Evolutionary conservation across 768 basidiomycete species (phyloP).

Genomic region (Melanogaster broomeanus): DNA sequence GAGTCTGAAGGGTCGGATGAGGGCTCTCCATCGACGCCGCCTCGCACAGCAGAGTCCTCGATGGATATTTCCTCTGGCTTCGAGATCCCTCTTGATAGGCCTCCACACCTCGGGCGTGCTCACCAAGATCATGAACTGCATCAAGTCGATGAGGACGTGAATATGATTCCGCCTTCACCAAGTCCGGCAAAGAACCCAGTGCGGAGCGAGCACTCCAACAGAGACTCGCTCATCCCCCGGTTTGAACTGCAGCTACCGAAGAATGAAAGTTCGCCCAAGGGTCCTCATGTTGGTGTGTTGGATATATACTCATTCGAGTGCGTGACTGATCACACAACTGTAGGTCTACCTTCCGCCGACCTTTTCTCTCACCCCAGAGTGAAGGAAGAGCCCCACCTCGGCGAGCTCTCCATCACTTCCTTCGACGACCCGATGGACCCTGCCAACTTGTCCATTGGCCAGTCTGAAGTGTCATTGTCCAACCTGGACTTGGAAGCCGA

Average conservation of each 20-base stretch:
- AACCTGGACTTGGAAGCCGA: constrained; percentile 35
- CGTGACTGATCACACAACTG: background rate
- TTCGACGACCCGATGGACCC: constrained; percentile 31
- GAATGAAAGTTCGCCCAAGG: constrained; percentile 24
- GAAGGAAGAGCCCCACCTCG: constrained; percentile 25
- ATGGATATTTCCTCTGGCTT: constrained; percentile 15
- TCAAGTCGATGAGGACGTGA: constrained; percentile 41
- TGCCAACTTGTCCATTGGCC: constrained; percentile 35
- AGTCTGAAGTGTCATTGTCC: constrained; percentile 37
- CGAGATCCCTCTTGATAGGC: constrained; percentile 34
- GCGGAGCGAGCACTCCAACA: constrained; percentile 17
- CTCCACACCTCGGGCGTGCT: constrained; percentile 41
- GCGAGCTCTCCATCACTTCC: constrained; percentile 30
- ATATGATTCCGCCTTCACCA: constrained; percentile 51
- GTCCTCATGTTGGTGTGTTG: constrained; percentile 15
- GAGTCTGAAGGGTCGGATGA: constrained; percentile 16
- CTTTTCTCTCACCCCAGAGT: constrained; percentile 18
- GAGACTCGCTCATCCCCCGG: constrained; percentile 36
- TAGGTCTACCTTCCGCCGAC: constrained; percentile 20
- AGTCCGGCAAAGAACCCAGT: constrained; percentile 39
- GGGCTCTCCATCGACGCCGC: constrained; percentile 23
- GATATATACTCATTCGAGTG: background rate
- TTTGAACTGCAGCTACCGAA: constrained; percentile 26
- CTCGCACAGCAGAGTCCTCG: constrained; percentile 24
- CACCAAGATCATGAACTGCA: constrained; percentile 24